phyloP scores from a whole-genome alignment of 352 stramenopile genomes.

The Phytophthora litchii region DNA sequence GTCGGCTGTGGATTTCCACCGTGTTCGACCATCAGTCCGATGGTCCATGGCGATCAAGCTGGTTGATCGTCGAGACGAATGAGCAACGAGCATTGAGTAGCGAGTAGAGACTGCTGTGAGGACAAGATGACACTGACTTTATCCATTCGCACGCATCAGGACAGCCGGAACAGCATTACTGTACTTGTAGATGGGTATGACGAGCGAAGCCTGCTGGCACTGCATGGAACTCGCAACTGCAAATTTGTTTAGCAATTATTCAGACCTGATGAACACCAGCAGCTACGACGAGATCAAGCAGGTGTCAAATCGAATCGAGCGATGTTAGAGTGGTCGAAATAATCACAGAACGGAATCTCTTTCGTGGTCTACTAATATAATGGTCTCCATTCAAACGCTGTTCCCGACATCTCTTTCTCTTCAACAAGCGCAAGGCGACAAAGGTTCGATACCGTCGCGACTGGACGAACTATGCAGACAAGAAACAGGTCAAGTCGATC shows the following conservation, averaged over 20 bases:
- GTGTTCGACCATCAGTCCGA: conserved; percentile 1
- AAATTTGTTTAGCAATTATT: conserved; percentile 1
- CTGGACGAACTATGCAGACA: conserved; percentile 20
- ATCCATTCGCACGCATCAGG: conserved; percentile 5
- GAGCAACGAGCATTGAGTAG: conserved; percentile 11
- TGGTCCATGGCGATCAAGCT: conserved; percentile 6
- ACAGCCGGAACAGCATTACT: conserved; percentile 2
- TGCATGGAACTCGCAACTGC: conserved; percentile 4
- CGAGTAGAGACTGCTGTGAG: neutral
- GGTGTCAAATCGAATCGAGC: conserved; percentile 7
- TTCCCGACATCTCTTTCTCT: conserved; percentile 5
- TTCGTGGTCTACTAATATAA: too few relatives aligned
- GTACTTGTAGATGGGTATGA: conserved; percentile 11
- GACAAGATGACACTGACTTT: conserved; percentile 27
- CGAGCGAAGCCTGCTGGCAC: conserved; percentile 8
- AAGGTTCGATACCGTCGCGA: conserved; percentile 10
- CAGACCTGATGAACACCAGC: neutral
- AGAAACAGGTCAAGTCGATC: conserved; percentile 2
- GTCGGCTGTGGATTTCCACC: conserved; percentile 1
- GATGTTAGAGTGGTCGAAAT: conserved; percentile 1
- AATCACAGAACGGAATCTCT: neutral
- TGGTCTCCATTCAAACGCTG: conserved; percentile 12
- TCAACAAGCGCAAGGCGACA: conserved; percentile 6
- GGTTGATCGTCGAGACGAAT: conserved; percentile 1
- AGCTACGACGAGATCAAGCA: conserved; percentile 6